Evolutionary conservation across 1,284 basidiomycete species (phyloP), one percentile per base, ranked within the genome.

Genomic region (Sanguinoderma infundibulare): DNA sequence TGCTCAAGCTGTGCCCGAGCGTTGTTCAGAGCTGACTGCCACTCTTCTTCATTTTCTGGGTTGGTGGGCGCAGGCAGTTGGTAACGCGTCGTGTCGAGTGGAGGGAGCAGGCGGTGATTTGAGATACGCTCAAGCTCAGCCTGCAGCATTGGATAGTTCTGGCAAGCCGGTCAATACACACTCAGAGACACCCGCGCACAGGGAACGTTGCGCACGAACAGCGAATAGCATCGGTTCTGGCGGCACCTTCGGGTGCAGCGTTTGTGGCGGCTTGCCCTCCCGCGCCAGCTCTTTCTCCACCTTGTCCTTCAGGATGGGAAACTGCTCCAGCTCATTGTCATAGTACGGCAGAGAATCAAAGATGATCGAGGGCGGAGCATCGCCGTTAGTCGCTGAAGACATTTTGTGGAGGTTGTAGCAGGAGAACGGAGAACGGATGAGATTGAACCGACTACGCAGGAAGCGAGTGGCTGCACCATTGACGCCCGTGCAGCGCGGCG

Each of bases 331-430:
- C 71, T 98, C 95, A 73, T 94, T 91, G 79, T 98, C 96, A 72
- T 94, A 96, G 78, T 98, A 98, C 14, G 96, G 95, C 60, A 98
- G 82, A 24, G 95, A 93, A 77, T 98, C 96, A 67, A 95, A 86
- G 59, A 77, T 70, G n/a, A 64, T 52, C 10, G 69, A 34, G 22
- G 50, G 55, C 22, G 58, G 57, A 8, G 53, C 32, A 15, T 67
- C 66, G 24, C 58, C 61, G 55, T 63, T 57, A 5, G 59, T 57
- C 32, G 40, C 59, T 52, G 65, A 44, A 50, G 65, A 61, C 68
- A 68, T 69, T 49, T 60, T 57, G 44, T 30, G n/a, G 46, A 38
- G 30, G 53, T 34, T 32, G 55, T 62, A 60, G 66, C 62, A 36
- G n/a, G n/a, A n/a, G n/a, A n/a, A n/a, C n/a, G n/a, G n/a, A n/a